Evolutionary conservation across 2,329 filamentous ascomycete genomes (phyloP).

Genomic region (Boeremia lycopersici): DNA sequence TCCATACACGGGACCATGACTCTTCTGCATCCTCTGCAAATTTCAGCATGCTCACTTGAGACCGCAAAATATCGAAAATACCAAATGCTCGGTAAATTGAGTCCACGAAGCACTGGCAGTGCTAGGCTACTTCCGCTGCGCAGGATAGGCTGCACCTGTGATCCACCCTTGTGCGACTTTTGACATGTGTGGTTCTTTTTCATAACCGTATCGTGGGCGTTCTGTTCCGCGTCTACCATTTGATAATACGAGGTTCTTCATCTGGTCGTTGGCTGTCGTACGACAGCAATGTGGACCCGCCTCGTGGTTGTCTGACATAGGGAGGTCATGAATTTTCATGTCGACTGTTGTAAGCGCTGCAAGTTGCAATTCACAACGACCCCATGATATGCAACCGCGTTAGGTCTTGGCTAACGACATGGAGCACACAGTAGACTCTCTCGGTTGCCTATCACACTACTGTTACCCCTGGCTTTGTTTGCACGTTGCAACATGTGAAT

Average conservation of each 20-base stretch:
- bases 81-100: slow-evolving; percentile 12
- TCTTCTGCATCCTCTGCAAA: slow-evolving; percentile 5
- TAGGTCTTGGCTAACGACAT: not conserved
- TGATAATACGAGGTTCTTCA: not conserved
- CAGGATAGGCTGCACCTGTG: slow-evolving; percentile 9
- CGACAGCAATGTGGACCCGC: not conserved
- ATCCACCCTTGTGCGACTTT: slow-evolving; percentile 9
- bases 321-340: not conserved
- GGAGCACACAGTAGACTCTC: not conserved
- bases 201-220: slow-evolving; percentile 1
- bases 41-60: slow-evolving; percentile 10
- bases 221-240: not conserved
- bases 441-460: not conserved
- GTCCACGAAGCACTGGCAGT: slow-evolving; percentile 1
- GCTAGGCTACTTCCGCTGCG: not conserved
- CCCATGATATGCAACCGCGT: not conserved
- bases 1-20: slow-evolving; percentile 9
- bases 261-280: not conserved
- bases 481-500: slow-evolving; percentile 1
- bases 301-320: not conserved
- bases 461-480: not conserved
- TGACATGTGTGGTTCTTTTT: not conserved
- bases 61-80: slow-evolving; percentile 16
- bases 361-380: not conserved
- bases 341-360: not conserved